These are phyloP conservation scores for Spathaspora jeffriesii DNA, from an alignment of 1,139 yeast species.

Conservation along the genomic window DNA sequence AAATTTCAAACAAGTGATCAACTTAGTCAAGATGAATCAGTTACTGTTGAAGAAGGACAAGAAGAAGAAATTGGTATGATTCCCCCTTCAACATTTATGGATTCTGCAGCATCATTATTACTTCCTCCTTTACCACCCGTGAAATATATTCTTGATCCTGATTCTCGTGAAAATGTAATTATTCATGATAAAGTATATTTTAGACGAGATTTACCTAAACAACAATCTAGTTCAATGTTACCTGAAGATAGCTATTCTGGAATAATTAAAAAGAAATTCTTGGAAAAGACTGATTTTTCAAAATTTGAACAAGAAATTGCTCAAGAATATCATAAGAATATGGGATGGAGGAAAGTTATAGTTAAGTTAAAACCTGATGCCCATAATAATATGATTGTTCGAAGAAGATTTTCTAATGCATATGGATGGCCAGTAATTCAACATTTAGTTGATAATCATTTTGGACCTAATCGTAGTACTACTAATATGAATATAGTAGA, in stretches of 20 bases:
- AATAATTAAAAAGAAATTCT: conserved; percentile 9
- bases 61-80: conserved; percentile 24
- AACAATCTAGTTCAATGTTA: background rate
- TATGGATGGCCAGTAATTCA: conserved; percentile 96
- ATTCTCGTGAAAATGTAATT: conserved; percentile 34
- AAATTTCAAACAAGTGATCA: conserved; percentile 29
- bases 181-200: conserved; percentile 42
- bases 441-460: conserved; percentile 58
- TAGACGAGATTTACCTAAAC: conserved; percentile 31
- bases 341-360: conserved; percentile 92
- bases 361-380: conserved; percentile 92
- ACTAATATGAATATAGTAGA: conserved; percentile 9
- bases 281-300: conserved; percentile 22
- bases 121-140: conserved; percentile 86
- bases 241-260: conserved; percentile 5
- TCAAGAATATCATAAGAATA: conserved; percentile 78
- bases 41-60: conserved; percentile 11
- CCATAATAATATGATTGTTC: conserved; percentile 88
- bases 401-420: conserved; percentile 90
- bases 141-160: conserved; percentile 67
- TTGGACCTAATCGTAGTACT: conserved; percentile 14
- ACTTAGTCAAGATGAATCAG: conserved; percentile 3
- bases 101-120: conserved; percentile 76
- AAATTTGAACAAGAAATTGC: conserved; percentile 72
- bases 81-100: conserved; percentile 79